Base-by-base conservation (phyloP, 2,329 filamentous ascomycete genomes). In the Diplocarpon mali region DNA sequence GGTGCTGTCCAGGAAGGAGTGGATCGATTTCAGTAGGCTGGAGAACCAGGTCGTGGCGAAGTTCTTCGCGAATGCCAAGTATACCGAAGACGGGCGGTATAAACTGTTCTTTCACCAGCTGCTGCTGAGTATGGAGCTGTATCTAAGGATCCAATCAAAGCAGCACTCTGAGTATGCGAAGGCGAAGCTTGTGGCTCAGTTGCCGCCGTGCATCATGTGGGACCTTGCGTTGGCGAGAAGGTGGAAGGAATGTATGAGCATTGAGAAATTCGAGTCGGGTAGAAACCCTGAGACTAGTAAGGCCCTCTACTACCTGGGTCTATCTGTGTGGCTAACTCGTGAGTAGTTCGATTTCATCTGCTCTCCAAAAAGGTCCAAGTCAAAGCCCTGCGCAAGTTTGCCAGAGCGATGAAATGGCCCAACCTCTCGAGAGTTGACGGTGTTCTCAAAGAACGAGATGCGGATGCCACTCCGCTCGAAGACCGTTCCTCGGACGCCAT, bases 321-420 rank as follows among this genome's bases (percentile, higher is more conserved):
- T 15, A 37, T 14, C 30, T 32, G n/a, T 32, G 3, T 32, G 30
- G 30, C 30, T 32, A 9, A 32, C 16, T 2, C 55, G 20, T 2
- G 27, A 50, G 60, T 55, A 63, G 74, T 85, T 38, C 73, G 69
- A 48, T 73, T 86, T 37, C 74, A 79, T 13, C 75, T 80, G 51
- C 77, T 73, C 57, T 69, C 77, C 43, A 82, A 82, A 64, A 74
- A 73, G 57, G 70, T 75, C 16, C 83, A 87, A 60, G 76, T 80
- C 49, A 80, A 80, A 58, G 77, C 80, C 58, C 66, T 88, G 35
- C 73, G 75, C 52, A 72, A 73, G 30, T 87, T 88, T 58, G 80
- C 81, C 10, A 71, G 76, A 57, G 76, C 74, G 57, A 78, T 88
- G 68, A 86, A 85, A 62, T 88, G 83, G 83, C 83, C 83, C 1